Conservation (phyloP, 805 yeast species). For the Kluyveromyces lactis region DNA sequence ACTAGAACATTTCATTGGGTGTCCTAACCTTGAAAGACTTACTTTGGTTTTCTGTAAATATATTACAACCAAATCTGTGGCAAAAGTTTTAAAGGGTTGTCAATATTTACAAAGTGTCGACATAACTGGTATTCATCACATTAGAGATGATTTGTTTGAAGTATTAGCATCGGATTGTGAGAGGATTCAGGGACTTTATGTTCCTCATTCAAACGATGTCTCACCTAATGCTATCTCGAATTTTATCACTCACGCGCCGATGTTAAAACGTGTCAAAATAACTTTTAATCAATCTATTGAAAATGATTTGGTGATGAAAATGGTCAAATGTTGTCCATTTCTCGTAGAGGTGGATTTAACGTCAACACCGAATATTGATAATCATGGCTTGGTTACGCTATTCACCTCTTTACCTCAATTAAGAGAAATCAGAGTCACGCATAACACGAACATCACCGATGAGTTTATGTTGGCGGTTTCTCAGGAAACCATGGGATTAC, state of each 20-base stretch:
- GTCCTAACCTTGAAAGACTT: conserved; percentile 73
- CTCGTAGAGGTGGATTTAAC: conserved; percentile 88
- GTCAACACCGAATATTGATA: conserved; percentile 66
- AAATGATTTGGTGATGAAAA: conserved; percentile 49
- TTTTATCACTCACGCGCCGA: conserved; percentile 56
- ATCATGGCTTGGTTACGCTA: conserved; percentile 47
- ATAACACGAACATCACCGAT: conserved; percentile 62
- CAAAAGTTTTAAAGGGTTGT: conserved; percentile 55
- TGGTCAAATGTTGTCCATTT: conserved; percentile 66
- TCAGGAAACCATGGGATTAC: conserved; percentile 32
- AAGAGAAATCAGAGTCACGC: conserved; percentile 77
- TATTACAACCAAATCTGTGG: conserved; percentile 52
- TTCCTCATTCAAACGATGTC: conserved; percentile 73
- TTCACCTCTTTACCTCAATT: conserved; percentile 60
- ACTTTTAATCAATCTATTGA: conserved; percentile 61
- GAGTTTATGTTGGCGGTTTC: conserved; percentile 39
- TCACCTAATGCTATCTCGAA: conserved; percentile 53
- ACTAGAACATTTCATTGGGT: conserved; percentile 52
- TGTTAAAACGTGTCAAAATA: conserved; percentile 74
- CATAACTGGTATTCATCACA: conserved; percentile 64
- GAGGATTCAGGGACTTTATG: conserved; percentile 80
- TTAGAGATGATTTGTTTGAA: conserved; percentile 60
- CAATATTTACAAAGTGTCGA: conserved; percentile 75
- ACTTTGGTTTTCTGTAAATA: conserved; percentile 75
- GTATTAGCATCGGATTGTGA: conserved; percentile 65